These are phyloP conservation scores for Starmerella bombicola DNA, from an alignment of 805 yeast species.

Conservation along the genomic window DNA sequence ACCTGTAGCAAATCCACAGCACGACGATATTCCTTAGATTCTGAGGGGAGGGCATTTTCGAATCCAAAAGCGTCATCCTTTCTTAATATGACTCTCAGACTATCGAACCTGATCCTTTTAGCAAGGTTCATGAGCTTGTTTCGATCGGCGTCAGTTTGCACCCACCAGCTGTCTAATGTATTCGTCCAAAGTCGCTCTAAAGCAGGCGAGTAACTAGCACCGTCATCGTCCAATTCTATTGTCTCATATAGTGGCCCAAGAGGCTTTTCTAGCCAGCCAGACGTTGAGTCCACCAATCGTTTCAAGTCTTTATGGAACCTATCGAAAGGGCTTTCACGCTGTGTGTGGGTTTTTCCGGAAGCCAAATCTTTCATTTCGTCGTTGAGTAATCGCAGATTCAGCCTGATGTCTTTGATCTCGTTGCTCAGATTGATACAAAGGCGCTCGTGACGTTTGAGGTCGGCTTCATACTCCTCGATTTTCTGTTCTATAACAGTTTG, in stretches of 20 bases:
- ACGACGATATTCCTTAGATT: constrained; percentile 31
- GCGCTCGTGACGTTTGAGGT: no score
- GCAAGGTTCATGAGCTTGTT: constrained; percentile 22
- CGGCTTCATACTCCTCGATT: no score
- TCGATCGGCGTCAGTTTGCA: constrained; percentile 50
- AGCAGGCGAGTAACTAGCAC: constrained; percentile 40
- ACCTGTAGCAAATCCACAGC: constrained; percentile 56
- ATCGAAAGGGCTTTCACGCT: no score
- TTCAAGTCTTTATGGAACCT: neutral
- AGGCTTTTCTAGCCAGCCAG: constrained; percentile 38
- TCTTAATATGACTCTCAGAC: constrained; percentile 38
- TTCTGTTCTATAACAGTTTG: no score
- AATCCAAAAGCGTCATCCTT: constrained; percentile 48
- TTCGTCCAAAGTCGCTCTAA: constrained; percentile 44
- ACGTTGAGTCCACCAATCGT: neutral
- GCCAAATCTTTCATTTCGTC: no score
- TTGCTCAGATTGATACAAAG: no score
- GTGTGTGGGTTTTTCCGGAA: no score
- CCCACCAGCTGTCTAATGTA: constrained; percentile 52
- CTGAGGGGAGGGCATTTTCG: constrained; percentile 34
- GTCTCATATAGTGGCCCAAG: constrained; percentile 70
- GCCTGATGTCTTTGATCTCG: no score
- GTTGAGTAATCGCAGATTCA: no score
- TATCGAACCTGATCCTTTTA: constrained; percentile 20
- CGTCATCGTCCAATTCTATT: constrained; percentile 42